Conservation (phyloP, 495 filamentous ascomycete genomes). For the Neurospora sp. region DNA sequence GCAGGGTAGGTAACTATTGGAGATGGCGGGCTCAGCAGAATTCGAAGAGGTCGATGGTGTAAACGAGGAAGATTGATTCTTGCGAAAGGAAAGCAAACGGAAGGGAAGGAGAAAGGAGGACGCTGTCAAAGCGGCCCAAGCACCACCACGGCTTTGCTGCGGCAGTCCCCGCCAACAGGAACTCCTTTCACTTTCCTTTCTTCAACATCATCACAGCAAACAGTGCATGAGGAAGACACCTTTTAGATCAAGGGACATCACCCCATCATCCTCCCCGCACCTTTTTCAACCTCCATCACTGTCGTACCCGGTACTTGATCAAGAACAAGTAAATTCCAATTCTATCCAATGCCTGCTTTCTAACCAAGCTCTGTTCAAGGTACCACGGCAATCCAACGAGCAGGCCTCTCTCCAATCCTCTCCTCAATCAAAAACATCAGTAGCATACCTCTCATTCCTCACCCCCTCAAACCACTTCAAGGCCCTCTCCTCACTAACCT, state of each 20-base stretch:
- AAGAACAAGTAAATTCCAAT: neutral
- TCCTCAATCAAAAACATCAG: constrained; percentile 53
- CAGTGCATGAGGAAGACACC: too few relatives aligned
- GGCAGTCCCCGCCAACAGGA: neutral
- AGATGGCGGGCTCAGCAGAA: too few relatives aligned
- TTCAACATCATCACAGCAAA: too few relatives aligned
- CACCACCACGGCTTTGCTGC: neutral
- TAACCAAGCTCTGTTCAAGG: neutral
- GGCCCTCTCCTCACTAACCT: constrained; percentile 22
- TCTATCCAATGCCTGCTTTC: neutral
- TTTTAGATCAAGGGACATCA: too few relatives aligned
- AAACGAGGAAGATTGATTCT: neutral
- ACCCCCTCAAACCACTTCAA: constrained; percentile 46
- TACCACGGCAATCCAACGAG: too few relatives aligned
- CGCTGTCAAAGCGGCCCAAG: neutral
- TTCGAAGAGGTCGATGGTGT: neutral
- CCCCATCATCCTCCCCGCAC: neutral
- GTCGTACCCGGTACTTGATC: neutral
- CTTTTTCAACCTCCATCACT: too few relatives aligned
- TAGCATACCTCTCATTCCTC: constrained; percentile 53
- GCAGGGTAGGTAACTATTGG: neutral
- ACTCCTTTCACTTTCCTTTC: neutral
- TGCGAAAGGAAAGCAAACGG: neutral
- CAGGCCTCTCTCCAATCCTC: too few relatives aligned
- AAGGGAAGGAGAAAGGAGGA: neutral